Evolutionary conservation across 1,139 yeast genomes (phyloP).

Genomic region (Zygotorulaspora mrakii): DNA sequence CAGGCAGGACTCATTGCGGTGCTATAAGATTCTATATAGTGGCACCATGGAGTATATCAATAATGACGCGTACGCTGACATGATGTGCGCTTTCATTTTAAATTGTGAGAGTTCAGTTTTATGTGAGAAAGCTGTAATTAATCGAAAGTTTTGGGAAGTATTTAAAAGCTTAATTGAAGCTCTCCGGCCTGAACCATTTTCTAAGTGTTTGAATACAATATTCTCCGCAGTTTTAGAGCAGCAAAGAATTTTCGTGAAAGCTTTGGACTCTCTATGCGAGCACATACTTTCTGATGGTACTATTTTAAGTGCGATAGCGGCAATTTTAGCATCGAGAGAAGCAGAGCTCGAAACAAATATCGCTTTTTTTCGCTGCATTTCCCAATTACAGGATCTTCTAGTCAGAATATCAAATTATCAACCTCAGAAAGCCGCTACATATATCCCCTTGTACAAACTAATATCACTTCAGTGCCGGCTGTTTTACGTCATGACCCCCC

Average conservation of each 20-base stretch:
- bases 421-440: conserved; percentile 16
- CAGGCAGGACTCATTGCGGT: conserved; percentile 8
- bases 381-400: conserved; percentile 12
- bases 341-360: conserved; percentile 7
- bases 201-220: conserved; percentile 7
- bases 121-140: conserved; percentile 11
- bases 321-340: conserved; percentile 12
- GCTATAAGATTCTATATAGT: conserved; percentile 7
- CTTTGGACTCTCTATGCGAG: conserved; percentile 8
- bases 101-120: conserved; percentile 16
- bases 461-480: conserved; percentile 17
- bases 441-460: conserved; percentile 15
- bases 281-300: conserved; percentile 11
- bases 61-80: conserved; percentile 3
- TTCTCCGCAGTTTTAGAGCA: conserved; percentile 7
- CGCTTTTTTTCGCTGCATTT: conserved; percentile 18
- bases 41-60: not conserved
- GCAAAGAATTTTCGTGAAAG: conserved; percentile 5
- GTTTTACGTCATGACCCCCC: conserved; percentile 17
- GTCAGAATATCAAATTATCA: conserved; percentile 11
- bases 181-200: conserved; percentile 9
- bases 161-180: conserved; percentile 15
- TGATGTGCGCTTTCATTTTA: conserved; percentile 15
- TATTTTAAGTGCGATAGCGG: conserved; percentile 17
- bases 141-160: conserved; percentile 12